Evolutionary conservation across 2,329 filamentous ascomycete species (phyloP), one percentile per base, ranked within the genome.

Genomic region (Arthroderma sp.): DNA sequence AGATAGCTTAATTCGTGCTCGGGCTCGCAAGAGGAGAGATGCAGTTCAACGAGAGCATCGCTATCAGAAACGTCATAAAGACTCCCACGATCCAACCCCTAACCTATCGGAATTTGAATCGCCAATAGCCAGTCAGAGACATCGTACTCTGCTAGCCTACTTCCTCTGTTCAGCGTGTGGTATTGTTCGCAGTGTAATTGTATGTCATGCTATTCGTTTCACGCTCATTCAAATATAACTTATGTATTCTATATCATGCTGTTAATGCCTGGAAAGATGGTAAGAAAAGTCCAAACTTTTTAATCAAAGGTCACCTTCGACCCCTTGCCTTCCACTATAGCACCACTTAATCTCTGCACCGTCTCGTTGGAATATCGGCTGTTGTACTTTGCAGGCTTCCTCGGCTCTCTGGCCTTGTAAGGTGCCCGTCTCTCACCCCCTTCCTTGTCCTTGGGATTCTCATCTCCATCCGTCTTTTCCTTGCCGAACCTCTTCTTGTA

Each of bases 401-500:
- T 79, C 71, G 56, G 81, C 77, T 54, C 59, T 64, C 66, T 57
- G 57, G 58, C 67, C 49, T 62, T 60, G 57, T 64, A 70, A 25
- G n/a, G 31, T 59, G 65, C 47, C 62, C 56, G 44, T 65, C 53
- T 59, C 55, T 39, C 58, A 63, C 47, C 56, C 35, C 58, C 55
- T n/a, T 28, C 9, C 25, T 33, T 17, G 11, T 31, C 39, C 13
- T 49, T 37, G n/a, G 58, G 55, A 8, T 44, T 51, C 11, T 58
- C 55, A 3, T 39, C 39, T 15, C 37, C 58, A 23, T 65, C 58
- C 62, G 65, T 62, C 58, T 69, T 65, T 41, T 85, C 85, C 71
- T 91, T 91, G 62, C 88, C 87, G 67, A 87, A 97, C 1, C 93
- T 83, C 78, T 97, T 98, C 77, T 91, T 91, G 73, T 98, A 98